Conservation (phyloP, 768 basidiomycete species). For the Leccinum arenicola region DNA sequence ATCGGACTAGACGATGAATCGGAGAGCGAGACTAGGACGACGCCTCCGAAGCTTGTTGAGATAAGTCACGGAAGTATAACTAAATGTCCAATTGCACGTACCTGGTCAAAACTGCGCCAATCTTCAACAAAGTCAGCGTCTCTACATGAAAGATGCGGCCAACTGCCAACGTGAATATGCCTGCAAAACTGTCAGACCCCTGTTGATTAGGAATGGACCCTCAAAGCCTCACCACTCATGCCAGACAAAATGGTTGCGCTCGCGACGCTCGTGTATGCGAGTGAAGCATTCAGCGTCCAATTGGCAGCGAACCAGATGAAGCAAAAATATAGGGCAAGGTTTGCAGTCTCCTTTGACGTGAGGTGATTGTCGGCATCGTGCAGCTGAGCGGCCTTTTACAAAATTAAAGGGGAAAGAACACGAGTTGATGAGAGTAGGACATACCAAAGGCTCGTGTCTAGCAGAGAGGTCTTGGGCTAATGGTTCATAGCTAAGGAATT, state of each 20-base stretch:
- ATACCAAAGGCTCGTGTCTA: conserved; percentile 20
- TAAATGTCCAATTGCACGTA: conserved; percentile 29
- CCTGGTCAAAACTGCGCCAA: conserved; percentile 79
- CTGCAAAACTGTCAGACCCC: conserved; percentile 37
- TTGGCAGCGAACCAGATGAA: conserved; percentile 94
- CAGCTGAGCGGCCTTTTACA: conserved; percentile 9
- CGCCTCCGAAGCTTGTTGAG: conserved; percentile 67
- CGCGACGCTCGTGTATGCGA: conserved; percentile 90
- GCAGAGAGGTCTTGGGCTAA: conserved; percentile 15
- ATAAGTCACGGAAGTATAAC: conserved; percentile 5
- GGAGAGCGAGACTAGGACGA: conserved; percentile 84
- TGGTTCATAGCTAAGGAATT: conserved; percentile 24
- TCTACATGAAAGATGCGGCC: conserved; percentile 85
- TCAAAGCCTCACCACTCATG: conserved; percentile 69
- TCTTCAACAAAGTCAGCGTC: conserved; percentile 64
- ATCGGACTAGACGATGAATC: conserved; percentile 48
- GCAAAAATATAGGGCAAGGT: conserved; percentile 78
- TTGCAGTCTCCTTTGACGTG: conserved; percentile 67
- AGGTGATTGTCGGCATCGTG: conserved; percentile 38
- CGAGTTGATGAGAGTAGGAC: background rate
- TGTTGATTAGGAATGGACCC: background rate
- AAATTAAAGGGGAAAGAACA: background rate
- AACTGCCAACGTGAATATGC: conserved; percentile 88
- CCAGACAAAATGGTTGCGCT: conserved; percentile 87
- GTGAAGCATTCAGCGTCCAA: conserved; percentile 81